phyloP scores from a whole-genome alignment of 257 asterid genomes.

The Mitragyna speciosa region DNA sequence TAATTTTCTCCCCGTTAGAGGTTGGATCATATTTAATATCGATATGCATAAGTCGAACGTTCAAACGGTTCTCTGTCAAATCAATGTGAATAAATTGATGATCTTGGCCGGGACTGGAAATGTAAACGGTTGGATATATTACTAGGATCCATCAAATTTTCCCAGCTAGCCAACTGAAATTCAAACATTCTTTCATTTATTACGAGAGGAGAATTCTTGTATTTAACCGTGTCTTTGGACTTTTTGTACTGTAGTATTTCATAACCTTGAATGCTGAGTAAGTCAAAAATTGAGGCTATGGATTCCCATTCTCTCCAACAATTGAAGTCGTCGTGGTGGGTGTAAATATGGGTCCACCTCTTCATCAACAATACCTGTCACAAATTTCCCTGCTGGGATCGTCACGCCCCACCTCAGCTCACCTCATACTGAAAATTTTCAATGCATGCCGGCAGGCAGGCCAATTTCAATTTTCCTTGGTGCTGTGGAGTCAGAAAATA shows the following conservation, averaged over 20 bases:
- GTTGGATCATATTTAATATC: no score
- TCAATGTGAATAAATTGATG: neutral
- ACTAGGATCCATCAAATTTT: neutral
- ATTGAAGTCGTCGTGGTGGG: slow-evolving; percentile 37
- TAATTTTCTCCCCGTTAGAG: no score
- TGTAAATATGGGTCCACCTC: slow-evolving; percentile 26
- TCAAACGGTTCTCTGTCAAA: neutral
- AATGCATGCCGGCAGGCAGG: neutral
- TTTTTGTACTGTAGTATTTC: neutral
- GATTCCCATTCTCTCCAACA: neutral
- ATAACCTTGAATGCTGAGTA: neutral
- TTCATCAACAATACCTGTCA: neutral
- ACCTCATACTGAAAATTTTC: neutral
- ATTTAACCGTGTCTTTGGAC: neutral
- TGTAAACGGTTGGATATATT: neutral
- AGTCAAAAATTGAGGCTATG: neutral
- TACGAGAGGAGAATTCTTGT: neutral
- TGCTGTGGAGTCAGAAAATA: no score
- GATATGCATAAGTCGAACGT: neutral
- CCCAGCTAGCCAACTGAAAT: neutral
- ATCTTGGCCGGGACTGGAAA: neutral
- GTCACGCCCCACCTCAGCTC: neutral
- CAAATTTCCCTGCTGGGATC: neutral
- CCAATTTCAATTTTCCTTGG: neutral
- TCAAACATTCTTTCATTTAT: neutral